phyloP scores from a whole-genome alignment of 176 grass and related monocot species.

The Pontederia paniculata region DNA sequence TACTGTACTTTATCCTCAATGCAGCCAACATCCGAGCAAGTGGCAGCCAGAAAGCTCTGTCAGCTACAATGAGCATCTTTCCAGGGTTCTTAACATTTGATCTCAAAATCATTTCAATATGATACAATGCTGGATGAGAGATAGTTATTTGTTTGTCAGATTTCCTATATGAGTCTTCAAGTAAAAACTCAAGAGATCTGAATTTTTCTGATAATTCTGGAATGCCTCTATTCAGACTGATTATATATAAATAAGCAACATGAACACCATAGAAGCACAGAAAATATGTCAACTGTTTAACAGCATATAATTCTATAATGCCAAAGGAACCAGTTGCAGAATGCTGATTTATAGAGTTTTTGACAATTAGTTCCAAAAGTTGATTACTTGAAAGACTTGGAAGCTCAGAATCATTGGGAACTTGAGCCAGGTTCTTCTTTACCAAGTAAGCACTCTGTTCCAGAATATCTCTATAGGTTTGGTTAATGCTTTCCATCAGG shows the following conservation, averaged over 20 bases:
- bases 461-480: conserved; percentile 37
- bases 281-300: conserved; percentile 63
- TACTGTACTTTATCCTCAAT: conserved; percentile 40
- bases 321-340: conserved; percentile 32
- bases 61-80: conserved; percentile 49
- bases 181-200: conserved; percentile 34
- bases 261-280: conserved; percentile 71
- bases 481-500: conserved; percentile 35
- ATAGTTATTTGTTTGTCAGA: conserved; percentile 28
- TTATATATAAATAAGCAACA: conserved; percentile 50
- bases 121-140: conserved; percentile 49
- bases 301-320: conserved; percentile 42
- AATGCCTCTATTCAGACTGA: conserved; percentile 38
- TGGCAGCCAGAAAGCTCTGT: conserved; percentile 56
- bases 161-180: conserved; percentile 34
- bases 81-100: conserved; percentile 18
- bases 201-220: conserved; percentile 35
- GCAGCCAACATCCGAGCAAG: conserved; percentile 44
- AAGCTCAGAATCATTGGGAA: conserved; percentile 15
- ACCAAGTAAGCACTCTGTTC: conserved; percentile 35
- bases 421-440: conserved; percentile 19
- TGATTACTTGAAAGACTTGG: conserved; percentile 51
- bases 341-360: conserved; percentile 23
- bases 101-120: conserved; percentile 41
- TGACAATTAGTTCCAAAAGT: conserved; percentile 43